Evolutionary conservation across 2,329 filamentous ascomycete species (phyloP), one percentile per base, ranked within the genome.

Genomic region (Colletotrichum tropicale): DNA sequence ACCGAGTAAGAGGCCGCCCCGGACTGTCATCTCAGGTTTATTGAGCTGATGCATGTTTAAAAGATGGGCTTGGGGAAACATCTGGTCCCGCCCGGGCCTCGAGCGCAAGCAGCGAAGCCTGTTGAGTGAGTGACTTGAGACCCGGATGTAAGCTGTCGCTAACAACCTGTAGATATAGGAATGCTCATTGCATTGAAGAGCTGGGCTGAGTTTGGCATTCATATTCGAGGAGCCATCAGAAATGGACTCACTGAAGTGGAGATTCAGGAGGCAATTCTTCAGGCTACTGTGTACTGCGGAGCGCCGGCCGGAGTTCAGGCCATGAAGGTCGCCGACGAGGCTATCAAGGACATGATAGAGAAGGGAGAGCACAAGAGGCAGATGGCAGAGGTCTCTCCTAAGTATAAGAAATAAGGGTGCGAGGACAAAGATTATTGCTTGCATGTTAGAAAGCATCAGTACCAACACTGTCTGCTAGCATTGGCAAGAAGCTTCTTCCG

Each of bases 141-240:
- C 8, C 18, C 4, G 6, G 5, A 8, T 6, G 24, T n/a, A 66
- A 26, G 15, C 36, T 34, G 36, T 62, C 32, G 13, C 38, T 30
- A 43, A 26, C 4, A 36, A 62, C 56, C 71, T 10, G 36, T 72
- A 80, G 80, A 93, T 81, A 89, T 93, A 58, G 91, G 88, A 48
- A 93, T 94, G 88, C 85, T 94, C 61, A 90, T 90, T 81, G 90
- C 90, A 2, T 83, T 93, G 78, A 92, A 92, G 77, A 86, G 89
- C 18, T 86, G 86, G 36, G 87, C 88, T 0, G 92, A 93, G 79
- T 85, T 94, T 61, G 91, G 85, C 0, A 87, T 92, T 4, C 92
- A 94, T 80, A 85, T 91, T 16, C 86, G 91, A 28, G 92, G 92
- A 1, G 92, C 92, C 3, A 83, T 92, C 74, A 91, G 88, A 77